Base-by-base conservation (phyloP, 179 eudicot genomes). In the Amaranthus tricolor region DNA sequence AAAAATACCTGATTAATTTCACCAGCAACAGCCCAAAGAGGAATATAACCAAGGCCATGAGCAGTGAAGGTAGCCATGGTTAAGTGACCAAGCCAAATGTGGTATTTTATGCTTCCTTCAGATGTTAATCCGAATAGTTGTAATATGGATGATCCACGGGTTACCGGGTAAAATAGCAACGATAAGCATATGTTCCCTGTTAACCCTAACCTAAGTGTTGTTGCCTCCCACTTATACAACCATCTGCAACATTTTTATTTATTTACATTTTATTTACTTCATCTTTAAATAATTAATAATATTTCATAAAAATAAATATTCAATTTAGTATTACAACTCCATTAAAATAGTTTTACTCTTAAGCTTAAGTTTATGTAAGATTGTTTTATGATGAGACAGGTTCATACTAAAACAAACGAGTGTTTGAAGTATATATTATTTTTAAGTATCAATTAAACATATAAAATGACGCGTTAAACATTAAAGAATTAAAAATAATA, bases 31-130 rank as follows among this genome's bases (percentile, higher is more conserved):
- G 71, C 81, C 84, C 86, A 89, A 54, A 75, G 82, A 63, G 85
- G 76, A 71, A 89, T 57, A 75, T 83, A 89, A 5, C 89, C 86
- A 47, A 83, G 70, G 53, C 86, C 86, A 48, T 89, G 93, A 24
- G 68, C 75, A 43, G 87, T 67, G 62, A 85, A 85, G 16, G 87
- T 75, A 44, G 82, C 63, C 80, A 79, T 85, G 21, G 82, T 76
- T 21, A 81, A 50, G 77, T 89, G 87, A 4, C 89, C 93, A n/a
- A 89, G 85, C 91, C 91, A 87, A 1, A 85, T 86, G 77, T 89
- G 94, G 69, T 88, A 89, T 63, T 88, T 89, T 74, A 89, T 85
- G 77, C 94, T 84, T 11, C 84, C 84, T 72, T 89, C 91, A 1
- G 94, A 88, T 10, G 94, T 88, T 65, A 89, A 77, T 24, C 91